phyloP scores from a whole-genome alignment of 129 eudicot species.

The Apium graveolens region DNA sequence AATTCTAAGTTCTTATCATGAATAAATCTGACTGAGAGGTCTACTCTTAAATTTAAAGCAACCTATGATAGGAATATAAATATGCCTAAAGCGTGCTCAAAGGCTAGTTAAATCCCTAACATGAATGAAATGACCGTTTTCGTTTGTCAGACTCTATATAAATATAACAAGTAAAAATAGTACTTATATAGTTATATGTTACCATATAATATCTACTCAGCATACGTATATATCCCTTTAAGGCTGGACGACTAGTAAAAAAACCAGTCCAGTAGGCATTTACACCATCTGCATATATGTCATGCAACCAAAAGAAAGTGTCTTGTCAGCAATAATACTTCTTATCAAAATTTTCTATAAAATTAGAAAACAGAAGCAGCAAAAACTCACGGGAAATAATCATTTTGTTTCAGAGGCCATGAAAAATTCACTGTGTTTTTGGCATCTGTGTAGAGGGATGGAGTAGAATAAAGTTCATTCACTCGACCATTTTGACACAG shows the following conservation, averaged over 20 bases:
- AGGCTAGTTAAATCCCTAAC: background rate
- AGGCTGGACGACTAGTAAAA: conserved; percentile 81
- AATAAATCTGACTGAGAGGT: background rate
- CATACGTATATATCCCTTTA: conserved; percentile 71
- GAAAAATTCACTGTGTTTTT: conserved; percentile 56
- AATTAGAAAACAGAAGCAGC: background rate
- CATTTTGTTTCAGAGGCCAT: conserved; percentile 82
- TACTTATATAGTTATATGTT: conserved; percentile 7
- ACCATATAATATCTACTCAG: conserved; percentile 89
- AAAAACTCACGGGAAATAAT: conserved; percentile 74
- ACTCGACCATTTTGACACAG: conserved; percentile 79
- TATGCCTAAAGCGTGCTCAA: background rate
- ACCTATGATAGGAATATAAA: background rate
- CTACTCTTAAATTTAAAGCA: background rate
- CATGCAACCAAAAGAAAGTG: conserved; percentile 11
- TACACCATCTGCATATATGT: conserved; percentile 65
- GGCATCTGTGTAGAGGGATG: conserved; percentile 79
- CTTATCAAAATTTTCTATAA: background rate
- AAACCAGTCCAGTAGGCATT: conserved; percentile 87
- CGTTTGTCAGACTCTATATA: background rate
- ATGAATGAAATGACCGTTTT: background rate
- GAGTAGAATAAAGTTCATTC: conserved; percentile 84
- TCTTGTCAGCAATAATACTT: background rate
- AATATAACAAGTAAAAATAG: background rate
- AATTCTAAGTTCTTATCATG: background rate